Conservation (phyloP, 768 basidiomycete genomes). For the Coprinopsis cinerea region DNA sequence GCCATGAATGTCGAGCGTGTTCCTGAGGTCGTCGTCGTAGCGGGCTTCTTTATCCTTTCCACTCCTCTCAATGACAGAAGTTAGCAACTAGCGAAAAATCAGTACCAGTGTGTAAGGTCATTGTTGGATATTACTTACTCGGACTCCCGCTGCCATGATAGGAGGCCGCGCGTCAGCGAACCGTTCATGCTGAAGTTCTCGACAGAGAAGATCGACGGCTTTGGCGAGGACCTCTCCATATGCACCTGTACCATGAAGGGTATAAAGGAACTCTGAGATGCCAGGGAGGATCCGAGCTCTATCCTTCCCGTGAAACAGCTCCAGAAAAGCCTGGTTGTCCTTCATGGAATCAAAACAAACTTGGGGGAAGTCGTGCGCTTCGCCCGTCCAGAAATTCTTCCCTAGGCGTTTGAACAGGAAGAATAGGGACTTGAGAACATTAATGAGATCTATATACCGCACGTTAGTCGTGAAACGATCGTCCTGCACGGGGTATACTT, state of each 20-base stretch:
- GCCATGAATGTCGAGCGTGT: constrained; percentile 35
- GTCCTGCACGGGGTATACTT: constrained; percentile 22
- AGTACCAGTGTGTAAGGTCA: not conserved
- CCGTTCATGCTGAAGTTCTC: constrained; percentile 75
- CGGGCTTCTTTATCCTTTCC: constrained; percentile 16
- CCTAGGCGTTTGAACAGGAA: constrained; percentile 55
- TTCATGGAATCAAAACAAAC: constrained; percentile 79
- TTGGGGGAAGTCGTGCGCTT: constrained; percentile 67
- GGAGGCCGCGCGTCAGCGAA: constrained; percentile 54
- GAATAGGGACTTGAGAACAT: constrained; percentile 53
- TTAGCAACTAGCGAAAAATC: constrained; percentile 23
- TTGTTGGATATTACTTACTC: constrained; percentile 40
- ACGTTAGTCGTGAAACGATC: constrained; percentile 4
- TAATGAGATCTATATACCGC: constrained; percentile 45
- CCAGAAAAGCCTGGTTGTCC: constrained; percentile 58
- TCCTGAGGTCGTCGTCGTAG: constrained; percentile 20
- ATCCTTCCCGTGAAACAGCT: constrained; percentile 36
- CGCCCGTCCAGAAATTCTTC: constrained; percentile 59
- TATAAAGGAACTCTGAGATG: constrained; percentile 59
- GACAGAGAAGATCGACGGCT: constrained; percentile 68
- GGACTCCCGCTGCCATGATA: constrained; percentile 53
- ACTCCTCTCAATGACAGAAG: constrained; percentile 22
- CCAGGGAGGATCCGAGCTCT: constrained; percentile 51
- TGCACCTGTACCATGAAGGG: constrained; percentile 40
- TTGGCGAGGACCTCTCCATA: constrained; percentile 70